Conservation (phyloP, 2,329 filamentous ascomycete species). For the Colletotrichum salicis region DNA sequence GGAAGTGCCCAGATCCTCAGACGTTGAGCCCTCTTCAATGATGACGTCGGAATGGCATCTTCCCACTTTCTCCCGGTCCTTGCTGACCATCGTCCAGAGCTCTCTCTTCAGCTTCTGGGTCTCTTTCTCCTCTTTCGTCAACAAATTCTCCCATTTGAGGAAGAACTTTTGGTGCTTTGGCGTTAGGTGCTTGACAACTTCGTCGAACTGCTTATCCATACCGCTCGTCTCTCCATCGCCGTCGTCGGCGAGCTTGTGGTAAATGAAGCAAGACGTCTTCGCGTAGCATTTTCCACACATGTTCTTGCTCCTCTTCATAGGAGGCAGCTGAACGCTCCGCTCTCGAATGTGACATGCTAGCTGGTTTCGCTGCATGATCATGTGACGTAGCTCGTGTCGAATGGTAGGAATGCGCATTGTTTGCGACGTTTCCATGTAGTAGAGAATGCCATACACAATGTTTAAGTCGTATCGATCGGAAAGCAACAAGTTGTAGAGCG, state of each 20-base stretch:
- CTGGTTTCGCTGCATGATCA: conserved; percentile 96
- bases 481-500: conserved; percentile 89
- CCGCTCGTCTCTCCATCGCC: conserved; percentile 85
- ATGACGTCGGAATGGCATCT: conserved; percentile 91
- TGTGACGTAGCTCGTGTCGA: conserved; percentile 88
- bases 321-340: conserved; percentile 80
- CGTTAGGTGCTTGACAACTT: conserved; percentile 81
- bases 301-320: conserved; percentile 85
- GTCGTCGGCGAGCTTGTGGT: conserved; percentile 88
- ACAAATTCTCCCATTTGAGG: conserved; percentile 89
- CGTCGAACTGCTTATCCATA: conserved; percentile 83
- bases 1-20: conserved; percentile 73
- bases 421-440: conserved; percentile 92
- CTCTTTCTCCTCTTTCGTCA: conserved; percentile 95
- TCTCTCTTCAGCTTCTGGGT: conserved; percentile 88
- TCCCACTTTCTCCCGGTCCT: conserved; percentile 86
- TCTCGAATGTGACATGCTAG: conserved; percentile 87
- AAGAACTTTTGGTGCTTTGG: conserved; percentile 84
- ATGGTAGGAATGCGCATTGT: conserved; percentile 87
- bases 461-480: conserved; percentile 96
- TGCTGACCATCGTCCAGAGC: conserved; percentile 94
- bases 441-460: conserved; percentile 88
- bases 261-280: conserved; percentile 89
- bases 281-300: conserved; percentile 91
- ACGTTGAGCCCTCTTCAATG: conserved; percentile 80